Evolutionary conservation across 2,329 filamentous ascomycete species (phyloP), one percentile per base, ranked within the genome.

Genomic region (Plenodomus biglobosus): DNA sequence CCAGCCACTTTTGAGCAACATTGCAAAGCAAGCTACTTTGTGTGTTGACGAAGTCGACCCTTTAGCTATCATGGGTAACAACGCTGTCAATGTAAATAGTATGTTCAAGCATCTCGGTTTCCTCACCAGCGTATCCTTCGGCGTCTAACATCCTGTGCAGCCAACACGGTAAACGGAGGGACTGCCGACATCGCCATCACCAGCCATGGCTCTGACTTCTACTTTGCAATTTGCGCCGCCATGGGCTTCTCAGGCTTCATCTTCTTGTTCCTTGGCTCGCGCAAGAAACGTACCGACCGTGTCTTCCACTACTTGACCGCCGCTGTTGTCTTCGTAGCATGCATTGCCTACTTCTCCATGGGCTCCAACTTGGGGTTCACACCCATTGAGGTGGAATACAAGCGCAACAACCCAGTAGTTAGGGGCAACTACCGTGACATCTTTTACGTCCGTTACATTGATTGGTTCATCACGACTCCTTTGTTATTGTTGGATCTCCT

Each of bases 401-500:
- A 69, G 1, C 74, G 76, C 42, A 70, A 50, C 48, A 65, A 73
- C 44, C 69, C 73, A 13, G 73, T 76, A 4, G 76, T 81, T 2
- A 52, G 68, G 2, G 82, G 81, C 5, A 65, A 70, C 1, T 81
- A 79, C 40, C 80, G 86, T 36, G 80, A 85, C 63, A 81, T 87
- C 62, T 87, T 85, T 70, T 87, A 85, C 55, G 83, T 83, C 34
- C 76, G 84, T 37, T 86, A 86, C 68, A 81, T 86, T 52, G 83
- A 85, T 58, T 85, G 82, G 82, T 71, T 78, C 67, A 76, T 86
- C 54, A 87, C 84, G 1, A 86, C 83, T 1, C 84, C 85, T 7
- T 73, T 88, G 1, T 72, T 88, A 6, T 76, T 88, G 1, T 66
- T 82, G 42, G 81, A 85, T 49, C 66, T 88, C 1, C 74, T 87